Base-by-base conservation (phyloP, 164 flowering plant genomes). In the Vitis amurensis region DNA sequence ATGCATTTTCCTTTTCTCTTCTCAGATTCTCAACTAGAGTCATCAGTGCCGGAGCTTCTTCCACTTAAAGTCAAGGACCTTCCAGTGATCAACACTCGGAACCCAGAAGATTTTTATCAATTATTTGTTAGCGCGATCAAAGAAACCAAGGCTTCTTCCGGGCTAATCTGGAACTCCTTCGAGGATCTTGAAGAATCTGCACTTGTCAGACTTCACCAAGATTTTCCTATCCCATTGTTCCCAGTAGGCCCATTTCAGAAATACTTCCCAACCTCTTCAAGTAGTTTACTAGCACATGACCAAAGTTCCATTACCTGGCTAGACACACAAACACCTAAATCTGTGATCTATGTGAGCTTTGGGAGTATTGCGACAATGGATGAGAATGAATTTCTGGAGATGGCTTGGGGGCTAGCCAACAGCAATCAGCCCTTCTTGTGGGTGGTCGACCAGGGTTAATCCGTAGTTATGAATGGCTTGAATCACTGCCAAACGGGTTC, bases 341-440 rank as follows among this genome's bases (percentile, higher is more conserved):
- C 87, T 0, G 87, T 84, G 0, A 27, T 86, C 14, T 86, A 86
- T 52, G 83, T 84, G 2, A 84, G 87, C 77, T 80, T 80, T 65
- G 89, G 89, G 7, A 83, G 84, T 59, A 0, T 80, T 6, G 84
- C 75, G 3, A 49, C 55, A 10, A 27, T 76, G 2, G 55, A 31
- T 10, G 65, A 68, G 16, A 16, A 55, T 3, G 66, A 81, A 11
- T 74, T 84, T 37, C 6, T 49, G 61, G 86, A 82, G 66, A 62
- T 81, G 11, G 85, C 86, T 14, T 76, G 71, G 76, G 89, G 87
- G 4, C 44, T 86, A 64, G 84, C 77, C 66, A 76, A 77, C 23
- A 75, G 84, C 72, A 47, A 50, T 63, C 78, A 65, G 16, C 81
- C 82, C 10, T 85, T 85, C 72, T 47, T 85, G 68, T 86, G 89